These are phyloP conservation scores for Leccinum ochraceum DNA, from an alignment of 768 basidiomycete genomes.

Conservation along the genomic window DNA sequence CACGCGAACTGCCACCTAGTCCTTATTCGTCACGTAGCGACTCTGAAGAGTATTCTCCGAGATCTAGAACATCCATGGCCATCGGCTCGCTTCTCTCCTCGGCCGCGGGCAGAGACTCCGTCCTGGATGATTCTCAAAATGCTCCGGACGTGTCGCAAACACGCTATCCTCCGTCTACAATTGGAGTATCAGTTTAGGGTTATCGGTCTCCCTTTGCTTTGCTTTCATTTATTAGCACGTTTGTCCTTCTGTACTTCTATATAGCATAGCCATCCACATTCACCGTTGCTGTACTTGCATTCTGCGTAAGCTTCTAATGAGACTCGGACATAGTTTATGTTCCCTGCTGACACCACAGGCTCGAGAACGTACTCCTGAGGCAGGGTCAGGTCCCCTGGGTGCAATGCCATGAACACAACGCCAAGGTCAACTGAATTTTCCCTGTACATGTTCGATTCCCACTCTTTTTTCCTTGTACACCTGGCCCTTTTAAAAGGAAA, in stretches of 20 bases:
- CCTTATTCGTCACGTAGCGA: conserved; percentile 72
- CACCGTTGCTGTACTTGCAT: conserved; percentile 22
- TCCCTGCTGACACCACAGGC: background rate
- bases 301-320: conserved; percentile 23
- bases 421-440: conserved; percentile 9
- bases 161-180: conserved; percentile 18
- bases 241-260: conserved; percentile 28
- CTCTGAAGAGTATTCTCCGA: conserved; percentile 69
- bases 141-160: conserved; percentile 19
- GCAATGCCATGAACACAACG: conserved; percentile 5
- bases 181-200: conserved; percentile 27
- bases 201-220: conserved; percentile 5
- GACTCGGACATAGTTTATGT: background rate
- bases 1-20: conserved; percentile 64
- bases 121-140: conserved; percentile 29
- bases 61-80: conserved; percentile 74
- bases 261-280: conserved; percentile 20
- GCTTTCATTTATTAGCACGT: conserved; percentile 23
- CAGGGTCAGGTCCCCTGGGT: conserved; percentile 13
- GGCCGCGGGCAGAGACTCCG: conserved; percentile 35
- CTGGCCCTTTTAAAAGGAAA: conserved; percentile 11
- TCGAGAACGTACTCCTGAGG: background rate
- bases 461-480: conserved; percentile 5
- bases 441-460: conserved; percentile 15
- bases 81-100: conserved; percentile 71